Evolutionary conservation across 2,329 filamentous ascomycete genomes (phyloP).

Genomic region (Aspergillus ochraceoroseus): DNA sequence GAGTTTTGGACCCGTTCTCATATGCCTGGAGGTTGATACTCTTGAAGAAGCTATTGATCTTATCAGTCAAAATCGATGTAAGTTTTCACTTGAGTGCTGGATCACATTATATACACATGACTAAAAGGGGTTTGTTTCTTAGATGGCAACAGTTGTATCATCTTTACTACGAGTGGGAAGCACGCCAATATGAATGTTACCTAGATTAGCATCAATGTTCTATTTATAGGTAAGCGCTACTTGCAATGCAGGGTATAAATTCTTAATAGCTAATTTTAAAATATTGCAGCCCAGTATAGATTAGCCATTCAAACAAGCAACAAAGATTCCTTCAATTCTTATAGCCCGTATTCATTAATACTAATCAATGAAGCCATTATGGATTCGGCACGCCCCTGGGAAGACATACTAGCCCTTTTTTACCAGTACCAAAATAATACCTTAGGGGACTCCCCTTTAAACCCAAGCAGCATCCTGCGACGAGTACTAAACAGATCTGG

Average conservation of each 20-base stretch:
- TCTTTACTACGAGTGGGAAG: constrained; percentile 34
- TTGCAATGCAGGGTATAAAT: neutral
- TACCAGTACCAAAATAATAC: constrained; percentile 24
- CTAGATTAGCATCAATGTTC: constrained; percentile 31
- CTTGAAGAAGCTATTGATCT: constrained; percentile 35
- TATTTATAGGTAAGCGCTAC: constrained; percentile 22
- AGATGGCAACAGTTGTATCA: constrained; percentile 37
- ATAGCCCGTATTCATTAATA: no score
- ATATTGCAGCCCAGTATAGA: constrained; percentile 22
- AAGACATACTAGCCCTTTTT: constrained; percentile 27
- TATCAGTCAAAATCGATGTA: constrained; percentile 29
- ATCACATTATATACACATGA: no score
- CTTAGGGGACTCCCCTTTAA: no score
- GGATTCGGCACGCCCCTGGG: constrained; percentile 23
- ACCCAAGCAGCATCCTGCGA: no score
- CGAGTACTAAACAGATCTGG: no score
- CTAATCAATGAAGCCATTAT: neutral
- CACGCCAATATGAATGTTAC: constrained; percentile 31
- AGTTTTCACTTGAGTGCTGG: neutral
- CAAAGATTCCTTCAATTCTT: constrained; percentile 28
- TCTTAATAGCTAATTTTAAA: neutral
- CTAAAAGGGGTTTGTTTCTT: no score
- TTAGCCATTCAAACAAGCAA: constrained; percentile 25
- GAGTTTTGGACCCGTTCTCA: constrained; percentile 38
- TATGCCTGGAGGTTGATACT: constrained; percentile 34